These are phyloP conservation scores for Hirsutella thompsonii DNA, from an alignment of 2,329 filamentous ascomycete species.

Conservation along the genomic window DNA sequence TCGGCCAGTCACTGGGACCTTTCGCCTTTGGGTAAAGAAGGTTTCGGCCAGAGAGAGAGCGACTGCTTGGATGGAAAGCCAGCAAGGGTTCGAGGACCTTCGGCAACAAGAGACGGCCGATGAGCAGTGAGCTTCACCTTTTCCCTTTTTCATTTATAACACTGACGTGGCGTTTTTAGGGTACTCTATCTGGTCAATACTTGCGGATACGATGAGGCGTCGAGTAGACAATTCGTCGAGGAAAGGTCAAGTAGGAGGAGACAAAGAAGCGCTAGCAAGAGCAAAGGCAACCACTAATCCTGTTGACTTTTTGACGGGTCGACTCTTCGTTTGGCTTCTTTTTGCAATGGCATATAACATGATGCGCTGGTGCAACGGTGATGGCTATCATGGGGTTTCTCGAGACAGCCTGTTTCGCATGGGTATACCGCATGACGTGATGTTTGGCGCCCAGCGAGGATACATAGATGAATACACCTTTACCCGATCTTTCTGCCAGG, in stretches of 20 bases:
- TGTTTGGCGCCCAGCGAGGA: not conserved
- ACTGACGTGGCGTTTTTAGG: conserved; percentile 20
- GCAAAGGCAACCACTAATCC: not conserved
- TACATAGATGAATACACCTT: not conserved
- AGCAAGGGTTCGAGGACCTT: conserved; percentile 61
- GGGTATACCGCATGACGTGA: not conserved
- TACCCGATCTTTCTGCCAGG: not conserved
- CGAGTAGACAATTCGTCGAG: conserved; percentile 31
- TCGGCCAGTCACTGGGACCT: conserved; percentile 75
- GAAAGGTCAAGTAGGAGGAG: conserved; percentile 21
- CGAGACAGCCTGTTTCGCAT: not conserved
- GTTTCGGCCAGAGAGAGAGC: conserved; percentile 56
- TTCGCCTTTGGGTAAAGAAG: conserved; percentile 74
- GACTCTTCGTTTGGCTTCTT: not conserved
- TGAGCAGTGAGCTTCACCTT: conserved; percentile 56
- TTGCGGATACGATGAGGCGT: conserved; percentile 41
- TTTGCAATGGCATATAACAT: not conserved
- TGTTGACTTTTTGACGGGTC: not conserved
- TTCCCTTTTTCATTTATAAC: not conserved
- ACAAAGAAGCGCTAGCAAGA: conserved; percentile 12
- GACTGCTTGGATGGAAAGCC: conserved; percentile 57
- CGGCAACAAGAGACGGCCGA: conserved; percentile 54
- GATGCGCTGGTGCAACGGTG: not conserved
- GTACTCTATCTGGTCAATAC: conserved; percentile 35
- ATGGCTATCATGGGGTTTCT: not conserved